Evolutionary conservation across 1,139 yeast genomes (phyloP).

Genomic region (Candida freyschussii): DNA sequence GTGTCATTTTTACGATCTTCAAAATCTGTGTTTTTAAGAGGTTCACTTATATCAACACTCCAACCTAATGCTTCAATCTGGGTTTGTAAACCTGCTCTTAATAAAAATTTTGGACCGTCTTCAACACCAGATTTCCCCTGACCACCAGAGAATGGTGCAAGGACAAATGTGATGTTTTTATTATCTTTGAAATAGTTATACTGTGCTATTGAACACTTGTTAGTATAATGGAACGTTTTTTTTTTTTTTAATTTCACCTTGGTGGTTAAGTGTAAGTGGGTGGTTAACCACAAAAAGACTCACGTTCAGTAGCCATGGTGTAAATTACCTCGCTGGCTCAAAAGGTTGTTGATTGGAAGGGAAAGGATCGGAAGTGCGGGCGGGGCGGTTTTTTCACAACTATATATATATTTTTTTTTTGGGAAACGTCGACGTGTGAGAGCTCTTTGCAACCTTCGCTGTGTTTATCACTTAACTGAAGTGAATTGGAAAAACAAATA

Average conservation of each 20-base stretch:
- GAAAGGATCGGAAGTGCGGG: too few species aligned
- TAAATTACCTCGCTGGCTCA: too few species aligned
- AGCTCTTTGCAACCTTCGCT: too few species aligned
- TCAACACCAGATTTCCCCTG: slow-evolving; percentile 94
- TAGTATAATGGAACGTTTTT: too few species aligned
- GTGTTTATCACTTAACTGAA: slow-evolving; percentile 24
- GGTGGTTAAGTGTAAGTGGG: too few species aligned
- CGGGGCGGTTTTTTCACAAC: too few species aligned
- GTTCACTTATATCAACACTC: slow-evolving; percentile 53
- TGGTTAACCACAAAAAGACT: too few species aligned
- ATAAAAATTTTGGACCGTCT: slow-evolving; percentile 79
- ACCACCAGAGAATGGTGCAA: slow-evolving; percentile 94
- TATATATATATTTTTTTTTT: too few species aligned
- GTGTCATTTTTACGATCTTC: slow-evolving; percentile 36
- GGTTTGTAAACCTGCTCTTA: slow-evolving; percentile 63
- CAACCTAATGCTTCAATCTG: slow-evolving; percentile 70
- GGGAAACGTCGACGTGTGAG: slow-evolving; percentile 7
- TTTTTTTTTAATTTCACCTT: too few species aligned
- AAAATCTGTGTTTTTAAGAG: slow-evolving; percentile 48
- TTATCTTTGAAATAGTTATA: slow-evolving; percentile 52
- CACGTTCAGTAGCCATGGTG: too few species aligned
- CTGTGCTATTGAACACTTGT: slow-evolving; percentile 15
- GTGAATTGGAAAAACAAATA: too few species aligned
- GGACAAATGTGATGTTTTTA: slow-evolving; percentile 58
- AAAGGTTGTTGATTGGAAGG: too few species aligned